Evolutionary conservation across 805 yeast species (phyloP).

Genomic region (Candida coquimbonensis): DNA sequence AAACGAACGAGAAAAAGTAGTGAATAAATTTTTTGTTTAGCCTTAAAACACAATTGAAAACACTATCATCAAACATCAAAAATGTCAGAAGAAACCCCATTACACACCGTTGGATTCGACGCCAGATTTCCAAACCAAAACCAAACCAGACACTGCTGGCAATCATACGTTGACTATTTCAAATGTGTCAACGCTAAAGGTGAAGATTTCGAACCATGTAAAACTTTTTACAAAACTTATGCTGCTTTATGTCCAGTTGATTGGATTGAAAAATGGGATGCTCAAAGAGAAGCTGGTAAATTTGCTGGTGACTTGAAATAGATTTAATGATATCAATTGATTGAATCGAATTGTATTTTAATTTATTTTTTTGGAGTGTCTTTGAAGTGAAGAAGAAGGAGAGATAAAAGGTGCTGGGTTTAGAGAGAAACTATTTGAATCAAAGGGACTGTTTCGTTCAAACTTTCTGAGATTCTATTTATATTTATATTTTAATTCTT

Average conservation of each 20-base stretch:
- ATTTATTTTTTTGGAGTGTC: not conserved
- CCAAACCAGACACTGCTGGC: conserved; percentile 98
- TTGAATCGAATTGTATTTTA: not conserved
- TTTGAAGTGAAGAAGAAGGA: not conserved
- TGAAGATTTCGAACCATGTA: conserved; percentile 96
- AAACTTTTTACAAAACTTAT: conserved; percentile 88
- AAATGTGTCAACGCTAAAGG: conserved; percentile 96
- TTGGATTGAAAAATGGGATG: conserved; percentile 87
- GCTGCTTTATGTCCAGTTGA: conserved; percentile 78
- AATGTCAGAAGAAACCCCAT: conserved; percentile 32
- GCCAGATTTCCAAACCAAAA: conserved; percentile 95
- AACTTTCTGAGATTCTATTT: not conserved
- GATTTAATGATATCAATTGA: not conserved
- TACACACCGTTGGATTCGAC: conserved; percentile 70
- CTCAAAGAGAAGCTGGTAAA: conserved; percentile 62
- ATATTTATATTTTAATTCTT: conserved; percentile 1
- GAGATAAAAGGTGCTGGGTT: not conserved
- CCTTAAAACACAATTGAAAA: conserved; percentile 1
- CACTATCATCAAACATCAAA: not conserved
- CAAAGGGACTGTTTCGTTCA: too few relatives aligned
- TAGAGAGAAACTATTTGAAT: too few relatives aligned
- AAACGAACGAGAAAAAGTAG: conserved; percentile 5
- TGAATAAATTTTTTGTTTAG: not conserved
- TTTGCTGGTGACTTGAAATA: conserved; percentile 43
- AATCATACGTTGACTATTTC: conserved; percentile 95